Base-by-base conservation (phyloP, 2,329 filamentous ascomycete species). In the Bipolaris bicolor region DNA sequence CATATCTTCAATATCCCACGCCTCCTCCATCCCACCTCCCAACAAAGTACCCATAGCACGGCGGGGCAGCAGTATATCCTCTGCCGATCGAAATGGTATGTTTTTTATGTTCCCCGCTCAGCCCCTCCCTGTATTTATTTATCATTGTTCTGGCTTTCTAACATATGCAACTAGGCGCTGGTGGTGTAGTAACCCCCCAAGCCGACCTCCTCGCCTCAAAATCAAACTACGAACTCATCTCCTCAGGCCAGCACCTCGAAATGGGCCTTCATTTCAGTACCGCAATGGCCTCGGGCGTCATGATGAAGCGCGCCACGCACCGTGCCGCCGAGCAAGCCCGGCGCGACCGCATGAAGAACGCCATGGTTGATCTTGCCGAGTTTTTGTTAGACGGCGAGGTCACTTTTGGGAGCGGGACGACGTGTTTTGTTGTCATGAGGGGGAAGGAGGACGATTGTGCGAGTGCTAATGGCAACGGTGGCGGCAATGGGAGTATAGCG, bases 291-390 rank as follows among this genome's bases (percentile, higher is more conserved):
- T 70, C 69, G 0, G 69, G 69, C 41, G 68, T 72, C 11, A 72
- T 72, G 69, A 72, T 72, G 69, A 70, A 69, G 57, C 67, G 69
- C 39, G 69, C 69, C 0, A 72, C 68, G 5, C 69, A 72, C 51
- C 69, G 69, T 2, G 69, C 69, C 1, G 69, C 69, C 2, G 69
- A 72, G 53, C 69, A 72, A n/a, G 69, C 69, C 11, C 67, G 69
- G 10, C 67, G 69, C n/a, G 69, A 72, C 43, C 57, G 69, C 20
- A 72, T 72, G 69, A 72, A 72, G 33, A 67, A 57, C 1, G 69
- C 68, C n/a, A 71, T 72, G 69, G 67, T 72, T 1, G 68, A 72
- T 16, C 36, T 72, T 3, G 69, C 68, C 2, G 69, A 72, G 18
- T 71, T 70, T 13, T 13, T 72, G 36, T 62, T 72, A 2, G 69